Percentiles rank a stretch among this genome's conserved stretches.
Conservation (phyloP, 176 grass and related monocot genomes). For the Neostapfia colusana region DNA sequence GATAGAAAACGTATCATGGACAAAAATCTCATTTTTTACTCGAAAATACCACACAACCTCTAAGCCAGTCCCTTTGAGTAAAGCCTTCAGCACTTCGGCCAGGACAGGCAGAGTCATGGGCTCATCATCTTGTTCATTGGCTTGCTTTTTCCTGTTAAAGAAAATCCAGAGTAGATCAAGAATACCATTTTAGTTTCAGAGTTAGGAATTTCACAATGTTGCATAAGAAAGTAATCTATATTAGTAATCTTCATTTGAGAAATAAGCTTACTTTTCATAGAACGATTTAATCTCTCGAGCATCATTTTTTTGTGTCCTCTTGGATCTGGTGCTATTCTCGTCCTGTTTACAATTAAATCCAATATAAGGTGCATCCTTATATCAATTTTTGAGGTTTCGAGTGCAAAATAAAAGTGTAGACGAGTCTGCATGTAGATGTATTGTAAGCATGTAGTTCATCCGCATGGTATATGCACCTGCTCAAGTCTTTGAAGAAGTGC, state of each 20-base stretch:
- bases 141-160: conserved; percentile 60
- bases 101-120: conserved; percentile 47
- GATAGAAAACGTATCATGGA: conserved; percentile 12
- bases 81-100: conserved; percentile 68
- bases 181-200: conserved; percentile 11
- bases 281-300: conserved; percentile 78
- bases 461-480: conserved; percentile 50
- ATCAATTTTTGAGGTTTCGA: conserved; percentile 12
- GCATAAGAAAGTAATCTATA: conserved; percentile 23
- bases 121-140: conserved; percentile 44
- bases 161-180: conserved; percentile 30
- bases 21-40: conserved; percentile 26
- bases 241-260: conserved; percentile 6
- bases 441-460: conserved; percentile 3
- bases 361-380: conserved; percentile 25
- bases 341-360: conserved; percentile 58
- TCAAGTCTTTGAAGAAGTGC: conserved; percentile 86
- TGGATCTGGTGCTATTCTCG: conserved; percentile 48
- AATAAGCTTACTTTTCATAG: conserved; percentile 60
- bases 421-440: neutral
- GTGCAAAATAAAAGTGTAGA: neutral
- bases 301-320: conserved; percentile 77
- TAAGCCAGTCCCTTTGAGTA: conserved; percentile 52
- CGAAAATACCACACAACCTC: conserved; percentile 51
- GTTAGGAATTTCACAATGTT: neutral